Percentiles rank a stretch among this genome's conserved stretches.
Conservation (phyloP, 495 filamentous ascomycete genomes). For the Extremus antarcticus region DNA sequence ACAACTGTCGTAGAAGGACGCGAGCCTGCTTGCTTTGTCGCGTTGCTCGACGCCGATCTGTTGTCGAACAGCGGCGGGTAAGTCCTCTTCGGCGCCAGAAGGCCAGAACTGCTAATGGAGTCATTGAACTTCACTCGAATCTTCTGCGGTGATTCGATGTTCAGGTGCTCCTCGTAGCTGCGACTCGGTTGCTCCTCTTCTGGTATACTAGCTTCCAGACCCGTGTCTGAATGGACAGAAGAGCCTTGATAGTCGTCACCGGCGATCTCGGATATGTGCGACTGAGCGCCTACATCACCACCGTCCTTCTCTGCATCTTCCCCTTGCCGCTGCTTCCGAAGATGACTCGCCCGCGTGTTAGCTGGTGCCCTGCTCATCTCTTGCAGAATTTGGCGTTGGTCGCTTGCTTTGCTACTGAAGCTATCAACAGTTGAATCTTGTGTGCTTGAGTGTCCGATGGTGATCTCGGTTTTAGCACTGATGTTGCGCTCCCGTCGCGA, state of each 20-base stretch:
- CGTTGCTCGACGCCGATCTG: not conserved
- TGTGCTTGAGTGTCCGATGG: not conserved
- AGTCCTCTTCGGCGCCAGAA: conserved; percentile 6
- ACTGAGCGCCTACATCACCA: not conserved
- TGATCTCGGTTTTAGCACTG: not conserved
- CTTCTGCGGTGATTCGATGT: conserved; percentile 18
- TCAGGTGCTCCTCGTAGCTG: conserved; percentile 21
- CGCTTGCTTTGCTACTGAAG: conserved; percentile 15
- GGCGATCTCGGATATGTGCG: not conserved
- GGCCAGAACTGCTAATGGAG: conserved; percentile 7
- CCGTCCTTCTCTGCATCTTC: not conserved
- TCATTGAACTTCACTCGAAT: conserved; percentile 19
- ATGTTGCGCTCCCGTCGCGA: not conserved
- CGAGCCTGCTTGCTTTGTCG: not conserved
- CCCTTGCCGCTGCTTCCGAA: not conserved
- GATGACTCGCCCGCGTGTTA: not conserved
- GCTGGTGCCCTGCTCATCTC: conserved; percentile 1
- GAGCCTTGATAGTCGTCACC: not conserved
- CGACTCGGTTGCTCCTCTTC: conserved; percentile 1
- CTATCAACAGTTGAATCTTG: conserved; percentile 1
- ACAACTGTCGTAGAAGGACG: not conserved
- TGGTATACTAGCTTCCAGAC: not conserved
- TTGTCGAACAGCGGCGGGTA: conserved; percentile 10
- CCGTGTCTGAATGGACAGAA: not conserved
- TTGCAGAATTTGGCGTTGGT: conserved; percentile 16